A percentile compares a stretch with the other conserved stretches of the same genome.
These are phyloP conservation scores for Cornus suecica DNA, from an alignment of 148 eudicot species.

Conservation along the genomic window DNA sequence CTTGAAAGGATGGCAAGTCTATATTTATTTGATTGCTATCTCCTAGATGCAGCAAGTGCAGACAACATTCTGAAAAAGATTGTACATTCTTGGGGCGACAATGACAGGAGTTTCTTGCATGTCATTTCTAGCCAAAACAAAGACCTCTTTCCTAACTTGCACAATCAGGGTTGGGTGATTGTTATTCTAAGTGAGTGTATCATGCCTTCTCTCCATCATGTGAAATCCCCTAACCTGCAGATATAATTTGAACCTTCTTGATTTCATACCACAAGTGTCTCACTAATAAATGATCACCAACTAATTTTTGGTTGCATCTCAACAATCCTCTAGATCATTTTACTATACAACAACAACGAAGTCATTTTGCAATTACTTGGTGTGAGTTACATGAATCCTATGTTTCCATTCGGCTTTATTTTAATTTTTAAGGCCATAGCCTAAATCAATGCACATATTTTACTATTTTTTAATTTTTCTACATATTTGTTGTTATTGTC, in stretches of 20 bases:
- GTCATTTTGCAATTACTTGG: too few relatives aligned
- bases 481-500: too few relatives aligned
- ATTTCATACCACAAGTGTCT: neutral
- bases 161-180: constrained; percentile 36
- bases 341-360: too few relatives aligned
- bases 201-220: neutral
- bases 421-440: too few relatives aligned
- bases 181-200: constrained; percentile 52
- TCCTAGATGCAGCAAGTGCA: constrained; percentile 24
- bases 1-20: constrained; percentile 38
- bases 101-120: constrained; percentile 35
- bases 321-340: constrained; percentile 3
- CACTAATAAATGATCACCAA: neutral
- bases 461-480: too few relatives aligned
- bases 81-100: constrained; percentile 44
- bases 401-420: too few relatives aligned
- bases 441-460: too few relatives aligned
- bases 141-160: constrained; percentile 30
- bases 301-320: neutral
- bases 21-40: constrained; percentile 44
- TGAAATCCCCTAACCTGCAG: neutral
- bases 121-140: constrained; percentile 40
- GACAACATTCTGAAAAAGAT: constrained; percentile 39
- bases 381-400: too few relatives aligned
- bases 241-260: neutral